Base-by-base conservation (phyloP, 306 rosid genomes). In the Dalbergia oliveri region DNA sequence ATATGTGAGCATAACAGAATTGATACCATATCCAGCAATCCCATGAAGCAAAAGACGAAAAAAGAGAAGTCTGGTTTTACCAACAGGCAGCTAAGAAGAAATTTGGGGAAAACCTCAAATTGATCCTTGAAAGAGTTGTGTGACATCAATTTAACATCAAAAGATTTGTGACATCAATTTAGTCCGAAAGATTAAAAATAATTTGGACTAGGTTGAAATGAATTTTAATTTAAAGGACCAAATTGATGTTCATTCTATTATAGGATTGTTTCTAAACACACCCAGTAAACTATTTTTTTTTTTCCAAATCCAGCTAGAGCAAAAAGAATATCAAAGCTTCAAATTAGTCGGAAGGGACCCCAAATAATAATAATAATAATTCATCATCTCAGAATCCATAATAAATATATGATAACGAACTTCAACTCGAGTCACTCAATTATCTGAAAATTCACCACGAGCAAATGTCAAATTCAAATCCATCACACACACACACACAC, bases 11-110 rank as follows among this genome's bases (percentile, higher is more conserved):
- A 14, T 37, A 23, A 9, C 1, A 60, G 8, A 47, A 79, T 13
- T 9, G 19, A 50, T 50, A 39, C 31, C 58, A 1, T 74, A 43
- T 4, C 50, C 12, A 4, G 70, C 50, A n/a, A 39, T 65, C 26
- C 18, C 13, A 8, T n/a, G 70, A 37, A 23, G 65, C 11, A 73
- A 51, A 23, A 53, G n/a, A 53, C 1, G 1, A 33, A 18, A 10
- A 19, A 57, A 73, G 8, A 10, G n/a, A 4, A 44, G 47, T 11
- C 16, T 15, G 50, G 71, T 33, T 23, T 18, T 31, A 49, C 37
- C 37, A 47, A 31, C 59, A 75, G 79, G n/a, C 66, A 61, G 33
- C 70, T 62, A n/a, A 47, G 14, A 33, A 63, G 50, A n/a, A 61
- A 62, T 11, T 58, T 26, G 31, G 31, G 31, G 3, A 26, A 26